Base-by-base conservation (phyloP, 805 yeast genomes). In the Metschnikowia baotianmanensis region DNA sequence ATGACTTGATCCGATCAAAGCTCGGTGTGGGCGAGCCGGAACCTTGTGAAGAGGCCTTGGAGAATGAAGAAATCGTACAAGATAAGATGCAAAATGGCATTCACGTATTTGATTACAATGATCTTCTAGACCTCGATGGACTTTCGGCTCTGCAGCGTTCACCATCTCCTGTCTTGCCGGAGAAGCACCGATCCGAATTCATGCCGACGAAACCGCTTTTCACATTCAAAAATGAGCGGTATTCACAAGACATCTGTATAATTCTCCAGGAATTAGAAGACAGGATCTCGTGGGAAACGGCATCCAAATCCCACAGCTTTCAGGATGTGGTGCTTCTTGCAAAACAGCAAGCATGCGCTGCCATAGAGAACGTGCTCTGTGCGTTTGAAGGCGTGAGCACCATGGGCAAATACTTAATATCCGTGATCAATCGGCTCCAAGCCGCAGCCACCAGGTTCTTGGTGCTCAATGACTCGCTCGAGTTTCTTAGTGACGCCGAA, bases 351-450 rank as follows among this genome's bases (percentile, higher is more conserved):
- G 38, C 45, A 17, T 18, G 35, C 7, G 22, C 20, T 21, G 38
- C 34, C 15, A 34, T 38, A 4, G 45, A 46, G 11, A 46, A 46
- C 21, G 31, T 46, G 12, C 43, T 46, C 13, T 23, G 50, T 17
- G 36, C 38, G 1, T 46, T 35, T 24, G 45, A 43, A 19, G 36
- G 40, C 10, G 26, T 46, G 15, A 36, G 45, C 29, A 13, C 27
- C 22, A 22, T 33, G 29, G 47, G 47, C 6, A 46, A 46, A 25
- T 13, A 22, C 12, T 36, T 40, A 19, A 16, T 43, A 6, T 23
- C 26, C 11, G 38, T 43, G 22, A 22, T 43, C 23, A 43, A 46
- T 29, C 40, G 45, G n/a, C 22, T 46, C 19, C 50, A 36, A 31
- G 50, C 47, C 9, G 36, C 32, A 13, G 32, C 45, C 22, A 36